Percentiles rank a stretch among this genome's conserved stretches.
These are phyloP conservation scores for Panicum hallii DNA, from an alignment of 202 grass and related monocot species.

Conservation along the genomic window DNA sequence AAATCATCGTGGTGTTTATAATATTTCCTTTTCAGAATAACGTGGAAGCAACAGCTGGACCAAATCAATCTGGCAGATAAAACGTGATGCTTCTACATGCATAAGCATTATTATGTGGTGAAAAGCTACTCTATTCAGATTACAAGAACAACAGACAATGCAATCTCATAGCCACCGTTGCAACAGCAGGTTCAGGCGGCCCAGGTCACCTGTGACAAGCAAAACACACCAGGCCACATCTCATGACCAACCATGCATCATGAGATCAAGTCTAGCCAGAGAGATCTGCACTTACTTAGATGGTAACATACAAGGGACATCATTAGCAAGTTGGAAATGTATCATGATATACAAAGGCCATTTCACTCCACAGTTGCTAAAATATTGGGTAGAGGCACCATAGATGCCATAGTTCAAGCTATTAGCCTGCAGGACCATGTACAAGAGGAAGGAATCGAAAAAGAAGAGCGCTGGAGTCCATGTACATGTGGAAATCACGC, in stretches of 20 bases:
- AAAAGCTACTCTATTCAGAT: not conserved
- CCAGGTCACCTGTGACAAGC: not conserved
- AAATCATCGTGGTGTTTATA: no score
- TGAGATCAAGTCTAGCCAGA: not conserved
- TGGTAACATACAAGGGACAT: not conserved
- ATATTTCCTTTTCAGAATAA: not conserved
- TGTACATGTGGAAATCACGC: slow-evolving; percentile 41
- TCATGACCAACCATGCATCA: not conserved
- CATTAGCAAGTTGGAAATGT: not conserved
- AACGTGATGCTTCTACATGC: not conserved
- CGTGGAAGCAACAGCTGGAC: not conserved
- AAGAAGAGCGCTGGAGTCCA: not conserved
- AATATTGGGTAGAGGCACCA: not conserved
- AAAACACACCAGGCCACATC: no score
- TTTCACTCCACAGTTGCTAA: not conserved
- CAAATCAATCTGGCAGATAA: not conserved
- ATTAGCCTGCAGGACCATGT: not conserved
- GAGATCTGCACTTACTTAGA: not conserved
- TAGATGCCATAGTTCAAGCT: not conserved
- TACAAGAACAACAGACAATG: not conserved
- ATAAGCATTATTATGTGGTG: not conserved
- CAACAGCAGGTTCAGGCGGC: not conserved
- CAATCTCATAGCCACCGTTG: not conserved
- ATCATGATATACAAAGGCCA: not conserved
- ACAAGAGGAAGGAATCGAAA: not conserved